phyloP scores from a whole-genome alignment of 257 asterid genomes.

The Asclepias syriaca region DNA sequence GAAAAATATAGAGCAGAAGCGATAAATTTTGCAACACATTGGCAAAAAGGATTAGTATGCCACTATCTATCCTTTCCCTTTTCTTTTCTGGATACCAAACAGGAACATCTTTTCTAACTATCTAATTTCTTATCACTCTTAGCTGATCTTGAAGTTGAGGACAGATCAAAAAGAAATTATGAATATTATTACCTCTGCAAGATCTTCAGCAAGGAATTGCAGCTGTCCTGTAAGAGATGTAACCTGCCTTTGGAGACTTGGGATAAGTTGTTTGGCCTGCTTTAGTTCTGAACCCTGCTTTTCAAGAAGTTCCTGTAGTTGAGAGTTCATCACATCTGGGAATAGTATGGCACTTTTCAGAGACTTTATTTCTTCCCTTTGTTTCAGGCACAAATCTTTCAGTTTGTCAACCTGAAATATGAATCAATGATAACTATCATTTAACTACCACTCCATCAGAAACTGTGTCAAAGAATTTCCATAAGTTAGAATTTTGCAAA shows the following conservation, averaged over 20 bases:
- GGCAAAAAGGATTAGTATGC: not conserved
- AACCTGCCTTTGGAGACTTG: slow-evolving; percentile 85
- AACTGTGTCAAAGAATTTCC: not conserved
- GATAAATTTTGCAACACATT: not conserved
- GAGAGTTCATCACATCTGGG: slow-evolving; percentile 72
- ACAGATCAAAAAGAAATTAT: not conserved
- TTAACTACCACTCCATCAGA: not conserved
- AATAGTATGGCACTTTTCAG: slow-evolving; percentile 65
- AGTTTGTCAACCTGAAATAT: slow-evolving; percentile 69
- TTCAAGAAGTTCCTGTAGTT: slow-evolving; percentile 55
- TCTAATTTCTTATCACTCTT: not conserved
- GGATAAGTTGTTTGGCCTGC: slow-evolving; percentile 87
- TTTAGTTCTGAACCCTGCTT: slow-evolving; percentile 69
- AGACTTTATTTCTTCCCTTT: slow-evolving; percentile 90
- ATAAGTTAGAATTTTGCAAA: not conserved
- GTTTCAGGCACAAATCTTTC: slow-evolving; percentile 93
- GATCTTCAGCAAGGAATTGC: slow-evolving; percentile 77
- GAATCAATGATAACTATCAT: not conserved
- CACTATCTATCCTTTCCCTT: not conserved
- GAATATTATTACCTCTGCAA: slow-evolving; percentile 66
- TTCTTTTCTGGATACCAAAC: not conserved
- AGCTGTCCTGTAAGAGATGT: slow-evolving; percentile 86
- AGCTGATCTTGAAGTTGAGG: not conserved
- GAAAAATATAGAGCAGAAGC: not conserved
- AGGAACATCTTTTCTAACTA: not conserved